Evolutionary conservation across 495 filamentous ascomycete species (phyloP).

Genomic region (Daldinia concentrica): DNA sequence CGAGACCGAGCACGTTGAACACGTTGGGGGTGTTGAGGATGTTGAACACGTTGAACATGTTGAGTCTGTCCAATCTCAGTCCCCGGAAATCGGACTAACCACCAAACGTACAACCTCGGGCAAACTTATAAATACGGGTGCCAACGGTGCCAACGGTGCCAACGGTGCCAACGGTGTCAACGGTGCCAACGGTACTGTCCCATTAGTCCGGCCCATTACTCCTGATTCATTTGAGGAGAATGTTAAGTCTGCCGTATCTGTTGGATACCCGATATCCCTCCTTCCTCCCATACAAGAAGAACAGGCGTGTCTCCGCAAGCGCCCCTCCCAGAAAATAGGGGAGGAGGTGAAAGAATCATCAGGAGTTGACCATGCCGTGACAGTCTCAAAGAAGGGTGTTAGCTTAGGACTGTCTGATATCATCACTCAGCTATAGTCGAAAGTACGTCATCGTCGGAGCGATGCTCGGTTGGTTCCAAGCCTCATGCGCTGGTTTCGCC

Average conservation of each 20-base stretch:
- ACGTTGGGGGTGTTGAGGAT: neutral
- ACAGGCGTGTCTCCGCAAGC: slow-evolving; percentile 18
- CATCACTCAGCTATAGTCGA: slow-evolving; percentile 50
- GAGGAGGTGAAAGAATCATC: slow-evolving; percentile 37
- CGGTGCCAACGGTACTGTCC: neutral
- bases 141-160: neutral
- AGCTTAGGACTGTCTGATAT: slow-evolving; percentile 62
- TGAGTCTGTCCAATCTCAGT: neutral
- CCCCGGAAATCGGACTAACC: neutral
- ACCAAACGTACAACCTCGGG: neutral
- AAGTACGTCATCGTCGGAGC: neutral
- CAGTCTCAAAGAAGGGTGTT: slow-evolving; percentile 67
- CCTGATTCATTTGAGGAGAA: neutral
- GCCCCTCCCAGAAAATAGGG: slow-evolving; percentile 13
- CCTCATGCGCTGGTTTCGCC: neutral
- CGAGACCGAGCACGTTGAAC: neutral
- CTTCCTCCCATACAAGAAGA: slow-evolving; percentile 35
- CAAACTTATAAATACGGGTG: neutral
- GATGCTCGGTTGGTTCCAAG: neutral
- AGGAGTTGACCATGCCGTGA: slow-evolving; percentile 61
- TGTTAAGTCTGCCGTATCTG: neutral
- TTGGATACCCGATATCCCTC: slow-evolving; percentile 33
- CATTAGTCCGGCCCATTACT: neutral
- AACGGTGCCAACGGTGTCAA: neutral
- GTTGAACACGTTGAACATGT: neutral